These are phyloP conservation scores for Coniochaeta hoffmannii DNA, from an alignment of 2,329 filamentous ascomycete genomes.

Conservation along the genomic window DNA sequence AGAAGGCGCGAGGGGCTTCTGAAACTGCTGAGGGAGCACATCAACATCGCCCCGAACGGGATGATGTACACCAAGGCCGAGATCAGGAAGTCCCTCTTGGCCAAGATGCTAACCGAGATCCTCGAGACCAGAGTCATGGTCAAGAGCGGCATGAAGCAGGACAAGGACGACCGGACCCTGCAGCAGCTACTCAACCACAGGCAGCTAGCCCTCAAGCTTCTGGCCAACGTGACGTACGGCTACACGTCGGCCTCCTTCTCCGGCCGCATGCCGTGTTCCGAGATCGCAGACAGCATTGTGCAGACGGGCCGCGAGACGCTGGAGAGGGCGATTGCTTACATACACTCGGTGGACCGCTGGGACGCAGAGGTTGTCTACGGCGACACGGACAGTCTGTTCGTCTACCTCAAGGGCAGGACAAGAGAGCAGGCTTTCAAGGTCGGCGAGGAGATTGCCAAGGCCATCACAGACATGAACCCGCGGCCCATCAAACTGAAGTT, in stretches of 20 bases:
- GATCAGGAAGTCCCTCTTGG: constrained; percentile 82
- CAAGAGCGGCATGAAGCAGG: constrained; percentile 90
- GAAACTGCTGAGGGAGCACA: constrained; percentile 70
- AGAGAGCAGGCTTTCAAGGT: constrained; percentile 86
- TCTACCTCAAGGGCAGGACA: constrained; percentile 81
- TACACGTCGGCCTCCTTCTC: constrained; percentile 97
- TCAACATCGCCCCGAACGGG: constrained; percentile 92
- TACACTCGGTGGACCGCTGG: constrained; percentile 83
- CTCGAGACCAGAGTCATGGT: constrained; percentile 96
- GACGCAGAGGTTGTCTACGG: constrained; percentile 96
- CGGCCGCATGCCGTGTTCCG: constrained; percentile 93
- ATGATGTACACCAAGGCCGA: constrained; percentile 89
- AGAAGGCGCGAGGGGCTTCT: constrained; percentile 67
- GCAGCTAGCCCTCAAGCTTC: constrained; percentile 87
- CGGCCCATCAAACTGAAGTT: constrained; percentile 93
- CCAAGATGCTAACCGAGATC: constrained; percentile 95
- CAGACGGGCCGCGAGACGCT: constrained; percentile 92
- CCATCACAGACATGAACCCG: constrained; percentile 84
- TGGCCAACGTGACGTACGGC: constrained; percentile 98
- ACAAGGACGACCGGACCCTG: constrained; percentile 78
- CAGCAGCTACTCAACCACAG: constrained; percentile 88
- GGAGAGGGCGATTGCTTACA: constrained; percentile 85
- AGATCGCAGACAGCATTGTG: constrained; percentile 97
- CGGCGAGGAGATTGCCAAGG: constrained; percentile 82
- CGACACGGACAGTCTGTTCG: constrained; percentile 92